Evolutionary conservation across 192 early-diverging fungal genomes (phyloP), one percentile per base, ranked within the genome.

Genomic region (Coemansia sp.): DNA sequence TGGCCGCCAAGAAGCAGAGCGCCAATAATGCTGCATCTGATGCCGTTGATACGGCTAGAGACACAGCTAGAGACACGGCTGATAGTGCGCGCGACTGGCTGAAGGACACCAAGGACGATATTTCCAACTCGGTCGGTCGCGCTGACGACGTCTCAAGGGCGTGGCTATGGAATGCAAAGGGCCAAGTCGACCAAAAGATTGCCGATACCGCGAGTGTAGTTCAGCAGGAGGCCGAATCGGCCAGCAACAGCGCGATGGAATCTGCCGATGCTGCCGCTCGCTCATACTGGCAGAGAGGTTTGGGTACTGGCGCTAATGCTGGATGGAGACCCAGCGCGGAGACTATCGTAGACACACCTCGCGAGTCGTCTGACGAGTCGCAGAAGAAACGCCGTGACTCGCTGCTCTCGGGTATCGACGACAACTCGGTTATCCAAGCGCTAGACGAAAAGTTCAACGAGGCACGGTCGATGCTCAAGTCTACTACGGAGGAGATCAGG

Each of bases 371-470:
- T 49, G 36, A 11, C 29, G 16, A 53, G 20, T 36, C 31, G 16
- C 18, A 8, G 24, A 29, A 65, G 70, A 34, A 50, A 4, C 75
- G 75, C 60, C 67, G 77, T 16, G 77, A 79, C 68, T 79, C 77
- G 55, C 15, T 66, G 27, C 31, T 80, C 49, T 64, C 63, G 13
- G 31, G 55, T 24, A 22, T 22, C 29, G 41, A 38, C 9, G 66
- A 60, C 33, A 68, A 67, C 69, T 57, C 74, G 27, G 72, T 81
- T 24, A 38, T 76, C 50, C 62, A 71, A 20, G 67, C 69, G 46
- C 71, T 81, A 55, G 79, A 81, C 62, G 52, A 57, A 47, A 73
- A 71, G 72, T 76, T 81, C 64, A 75, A 73, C 62, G 79, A 81
- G 52, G 79, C 79, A 3, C 66, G 79, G 11, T 29, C 65, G 2